Conservation (phyloP, 1,284 basidiomycete genomes). For the Chalciporus sp. region DNA sequence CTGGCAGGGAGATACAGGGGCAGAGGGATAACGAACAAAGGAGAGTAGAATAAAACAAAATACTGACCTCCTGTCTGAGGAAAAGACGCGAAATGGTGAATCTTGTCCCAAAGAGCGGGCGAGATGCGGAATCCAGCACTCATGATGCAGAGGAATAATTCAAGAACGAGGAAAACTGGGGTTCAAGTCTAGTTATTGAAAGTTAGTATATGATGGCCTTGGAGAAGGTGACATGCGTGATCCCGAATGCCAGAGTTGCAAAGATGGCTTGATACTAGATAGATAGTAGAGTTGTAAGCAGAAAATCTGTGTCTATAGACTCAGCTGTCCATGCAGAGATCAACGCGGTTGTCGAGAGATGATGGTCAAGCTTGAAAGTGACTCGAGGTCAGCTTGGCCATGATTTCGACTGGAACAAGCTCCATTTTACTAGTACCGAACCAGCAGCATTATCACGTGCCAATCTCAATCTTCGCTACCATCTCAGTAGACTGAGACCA, state of each 20-base stretch:
- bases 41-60: slow-evolving; percentile 79
- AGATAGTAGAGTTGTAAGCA: background rate
- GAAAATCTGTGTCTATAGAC: background rate
- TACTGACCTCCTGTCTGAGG: slow-evolving; percentile 84
- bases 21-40: slow-evolving; percentile 47
- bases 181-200: background rate
- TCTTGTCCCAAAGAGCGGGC: slow-evolving; percentile 86
- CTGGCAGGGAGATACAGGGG: background rate
- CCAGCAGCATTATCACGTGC: slow-evolving; percentile 21
- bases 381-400: background rate
- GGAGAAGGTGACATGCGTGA: slow-evolving; percentile 11
- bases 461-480: no score
- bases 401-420: background rate
- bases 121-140: slow-evolving; percentile 67
- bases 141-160: slow-evolving; percentile 15
- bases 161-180: background rate
- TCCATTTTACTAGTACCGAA: no score
- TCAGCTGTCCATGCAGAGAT: background rate
- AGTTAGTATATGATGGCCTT: background rate
- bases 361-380: background rate
- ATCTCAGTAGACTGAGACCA: no score
- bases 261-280: background rate
- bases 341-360: background rate
- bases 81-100: slow-evolving; percentile 93
- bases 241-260: background rate